Evolutionary conservation across 2,329 filamentous ascomycete genomes (phyloP).

Genomic region (Clonostachys chloroleuca): DNA sequence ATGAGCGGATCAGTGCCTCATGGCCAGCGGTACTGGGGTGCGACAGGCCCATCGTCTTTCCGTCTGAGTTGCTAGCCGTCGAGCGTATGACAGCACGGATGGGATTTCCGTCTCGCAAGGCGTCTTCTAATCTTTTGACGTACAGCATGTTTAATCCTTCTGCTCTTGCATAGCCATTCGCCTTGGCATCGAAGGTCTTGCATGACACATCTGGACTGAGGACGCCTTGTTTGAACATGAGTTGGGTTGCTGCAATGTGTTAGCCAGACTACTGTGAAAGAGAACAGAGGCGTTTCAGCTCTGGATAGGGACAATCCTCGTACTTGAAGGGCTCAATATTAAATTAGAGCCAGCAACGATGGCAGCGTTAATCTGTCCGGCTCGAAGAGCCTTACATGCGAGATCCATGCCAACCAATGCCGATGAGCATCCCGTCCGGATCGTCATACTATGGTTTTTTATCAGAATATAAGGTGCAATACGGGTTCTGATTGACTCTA

Average conservation of each 20-base stretch:
- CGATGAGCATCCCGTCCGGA: slow-evolving; percentile 3
- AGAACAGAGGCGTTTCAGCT: no score
- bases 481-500: no score
- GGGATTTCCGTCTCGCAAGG: slow-evolving; percentile 35
- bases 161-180: slow-evolving; percentile 40
- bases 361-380: not conserved
- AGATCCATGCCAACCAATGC: not conserved
- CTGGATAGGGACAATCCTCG: slow-evolving; percentile 8
- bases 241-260: no score
- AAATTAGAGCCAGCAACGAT: slow-evolving; percentile 1
- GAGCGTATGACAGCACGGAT: slow-evolving; percentile 26
- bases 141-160: slow-evolving; percentile 35
- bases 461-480: no score
- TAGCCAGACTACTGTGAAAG: no score
- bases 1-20: slow-evolving; percentile 26
- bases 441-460: not conserved
- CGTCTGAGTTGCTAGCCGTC: slow-evolving; percentile 28
- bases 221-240: slow-evolving; percentile 8
- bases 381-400: slow-evolving; percentile 1
- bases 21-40: slow-evolving; percentile 28
- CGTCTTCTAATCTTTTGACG: slow-evolving; percentile 35
- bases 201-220: slow-evolving; percentile 16
- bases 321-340: not conserved
- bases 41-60: slow-evolving; percentile 29
- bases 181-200: slow-evolving; percentile 28